A percentile compares a stretch with the other conserved stretches of the same genome.
These are phyloP conservation scores for Lasiosphaeris hirsuta DNA, from an alignment of 495 filamentous ascomycete species.

Conservation along the genomic window DNA sequence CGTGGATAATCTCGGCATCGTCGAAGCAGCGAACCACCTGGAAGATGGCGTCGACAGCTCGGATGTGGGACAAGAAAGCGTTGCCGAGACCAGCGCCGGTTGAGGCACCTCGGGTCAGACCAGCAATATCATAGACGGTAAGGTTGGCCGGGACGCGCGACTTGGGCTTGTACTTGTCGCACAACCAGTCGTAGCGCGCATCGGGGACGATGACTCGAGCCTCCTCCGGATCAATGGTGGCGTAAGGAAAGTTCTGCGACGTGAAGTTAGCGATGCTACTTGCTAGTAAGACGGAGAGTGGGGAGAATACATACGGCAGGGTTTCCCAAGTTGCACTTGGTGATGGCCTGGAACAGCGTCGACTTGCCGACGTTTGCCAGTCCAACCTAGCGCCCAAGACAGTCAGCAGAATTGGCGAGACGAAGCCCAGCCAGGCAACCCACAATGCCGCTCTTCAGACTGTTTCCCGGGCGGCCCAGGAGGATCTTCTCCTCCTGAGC, in stretches of 20 bases:
- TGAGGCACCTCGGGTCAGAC: conserved; percentile 92
- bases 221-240: conserved; percentile 98
- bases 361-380: conserved; percentile 99
- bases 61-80: conserved; percentile 97
- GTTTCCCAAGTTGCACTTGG: conserved; percentile 95
- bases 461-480: conserved; percentile 95
- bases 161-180: conserved; percentile 94
- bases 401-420: conserved; percentile 27
- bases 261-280: conserved; percentile 23
- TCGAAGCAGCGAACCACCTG: conserved; percentile 99
- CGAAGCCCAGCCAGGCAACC: conserved; percentile 41
- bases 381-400: conserved; percentile 66
- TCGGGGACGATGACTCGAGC: conserved; percentile 97
- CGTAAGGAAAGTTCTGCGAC: conserved; percentile 90
- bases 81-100: conserved; percentile 98
- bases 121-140: conserved; percentile 99
- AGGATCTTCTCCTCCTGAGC: conserved; percentile 74
- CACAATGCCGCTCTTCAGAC: conserved; percentile 99
- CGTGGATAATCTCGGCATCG: conserved; percentile 98
- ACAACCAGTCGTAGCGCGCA: conserved; percentile 93
- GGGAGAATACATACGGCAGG: conserved; percentile 65
- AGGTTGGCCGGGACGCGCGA: conserved; percentile 93
- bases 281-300: conserved; percentile 12
- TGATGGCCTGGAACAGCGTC: conserved; percentile 99
- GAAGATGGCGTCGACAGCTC: conserved; percentile 99